A percentile compares a stretch with the other conserved stretches of the same genome.
These are phyloP conservation scores for Platismatia glauca DNA, from an alignment of 495 filamentous ascomycete species.

Conservation along the genomic window DNA sequence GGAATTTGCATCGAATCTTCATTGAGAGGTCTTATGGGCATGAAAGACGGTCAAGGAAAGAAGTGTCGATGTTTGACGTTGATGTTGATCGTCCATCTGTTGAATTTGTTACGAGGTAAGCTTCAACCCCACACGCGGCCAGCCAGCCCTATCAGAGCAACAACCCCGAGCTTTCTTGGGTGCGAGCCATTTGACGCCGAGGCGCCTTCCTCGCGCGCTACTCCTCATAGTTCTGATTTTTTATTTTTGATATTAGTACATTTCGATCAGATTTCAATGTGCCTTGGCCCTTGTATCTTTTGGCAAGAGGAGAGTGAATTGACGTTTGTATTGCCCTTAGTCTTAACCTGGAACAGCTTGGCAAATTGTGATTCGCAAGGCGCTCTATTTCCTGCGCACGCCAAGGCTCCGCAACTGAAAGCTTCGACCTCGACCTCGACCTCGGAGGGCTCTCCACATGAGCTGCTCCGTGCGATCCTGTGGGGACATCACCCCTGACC, in stretches of 20 bases:
- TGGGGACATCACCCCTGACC: neutral
- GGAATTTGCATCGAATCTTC: neutral
- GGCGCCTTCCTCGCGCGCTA: neutral
- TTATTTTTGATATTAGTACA: too few species aligned
- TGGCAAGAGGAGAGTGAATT: neutral
- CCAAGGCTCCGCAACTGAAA: neutral
- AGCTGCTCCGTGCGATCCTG: neutral
- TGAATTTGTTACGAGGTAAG: neutral
- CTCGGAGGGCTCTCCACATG: neutral
- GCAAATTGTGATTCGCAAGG: neutral
- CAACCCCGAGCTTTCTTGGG: neutral
- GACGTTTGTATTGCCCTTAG: neutral
- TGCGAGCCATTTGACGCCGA: constrained; percentile 1
- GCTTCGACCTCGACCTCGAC: neutral
- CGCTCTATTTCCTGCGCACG: neutral
- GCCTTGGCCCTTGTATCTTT: too few species aligned
- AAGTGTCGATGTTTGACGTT: neutral
- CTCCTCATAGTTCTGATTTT: neutral
- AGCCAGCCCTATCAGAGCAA: neutral
- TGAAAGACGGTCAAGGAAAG: neutral
- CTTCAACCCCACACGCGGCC: neutral
- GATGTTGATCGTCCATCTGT: neutral
- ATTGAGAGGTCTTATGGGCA: neutral
- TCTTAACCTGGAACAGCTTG: neutral
- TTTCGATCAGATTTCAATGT: neutral